Evolutionary conservation across 2,329 filamentous ascomycete species (phyloP).

Genomic region (Cladophialophora yegresii): DNA sequence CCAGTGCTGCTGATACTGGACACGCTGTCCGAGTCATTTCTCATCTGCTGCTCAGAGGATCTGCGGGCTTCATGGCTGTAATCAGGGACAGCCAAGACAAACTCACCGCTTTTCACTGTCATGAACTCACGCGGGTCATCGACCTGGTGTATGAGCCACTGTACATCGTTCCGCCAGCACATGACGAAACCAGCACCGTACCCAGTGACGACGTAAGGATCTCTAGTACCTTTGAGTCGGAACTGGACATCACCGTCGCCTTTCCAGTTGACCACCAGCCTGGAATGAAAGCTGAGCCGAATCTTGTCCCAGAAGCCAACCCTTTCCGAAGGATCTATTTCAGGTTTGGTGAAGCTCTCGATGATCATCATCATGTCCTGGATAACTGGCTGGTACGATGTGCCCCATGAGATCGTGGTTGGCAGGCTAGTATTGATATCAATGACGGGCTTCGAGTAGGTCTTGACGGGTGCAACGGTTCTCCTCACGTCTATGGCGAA

Average conservation of each 20-base stretch:
- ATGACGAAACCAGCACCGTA: constrained; percentile 94
- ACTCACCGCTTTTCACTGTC: constrained; percentile 93
- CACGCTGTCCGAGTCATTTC: constrained; percentile 60
- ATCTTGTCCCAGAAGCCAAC: constrained; percentile 99
- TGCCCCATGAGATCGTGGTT: constrained; percentile 94
- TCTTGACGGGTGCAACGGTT: constrained; percentile 93
- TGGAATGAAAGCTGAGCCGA: constrained; percentile 87
- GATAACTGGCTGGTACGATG: constrained; percentile 94
- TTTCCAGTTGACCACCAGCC: constrained; percentile 86
- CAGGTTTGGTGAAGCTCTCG: constrained; percentile 95
- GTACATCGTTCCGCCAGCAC: constrained; percentile 96
- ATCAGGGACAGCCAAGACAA: constrained; percentile 90
- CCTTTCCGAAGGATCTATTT: constrained; percentile 86
- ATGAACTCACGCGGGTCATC: constrained; percentile 92
- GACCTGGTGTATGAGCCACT: constrained; percentile 78
- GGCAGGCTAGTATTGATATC: constrained; percentile 92
- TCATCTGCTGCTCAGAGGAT: constrained; percentile 46
- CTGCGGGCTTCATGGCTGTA: constrained; percentile 84
- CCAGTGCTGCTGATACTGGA: constrained; percentile 61
- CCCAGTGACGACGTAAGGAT: constrained; percentile 90
- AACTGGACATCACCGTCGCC: constrained; percentile 95
- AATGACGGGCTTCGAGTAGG: constrained; percentile 87
- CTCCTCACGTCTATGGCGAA: constrained; percentile 85
- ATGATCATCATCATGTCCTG: constrained; percentile 99
- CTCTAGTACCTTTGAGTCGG: constrained; percentile 82